Base-by-base conservation (phyloP, 768 basidiomycete species). In the Ramaria rubella region DNA sequence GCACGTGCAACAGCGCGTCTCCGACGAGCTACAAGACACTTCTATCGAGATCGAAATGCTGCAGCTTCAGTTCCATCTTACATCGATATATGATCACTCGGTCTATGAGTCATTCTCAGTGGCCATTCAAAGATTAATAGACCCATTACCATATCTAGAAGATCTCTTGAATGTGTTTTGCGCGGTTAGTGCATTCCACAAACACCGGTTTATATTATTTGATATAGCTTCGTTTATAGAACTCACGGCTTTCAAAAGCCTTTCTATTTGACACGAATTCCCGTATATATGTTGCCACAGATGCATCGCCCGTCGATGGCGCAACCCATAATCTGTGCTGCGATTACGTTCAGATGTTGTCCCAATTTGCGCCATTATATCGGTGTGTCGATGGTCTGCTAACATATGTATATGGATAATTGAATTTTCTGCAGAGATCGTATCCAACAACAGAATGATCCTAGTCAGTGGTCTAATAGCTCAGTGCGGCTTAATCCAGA, bases 31-130 rank as follows among this genome's bases (percentile, higher is more conserved):
- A 24, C 68, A 81, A 55, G 93, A 95, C 64, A 78, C 84, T 52
- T 79, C 81, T 12, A 59, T 67, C n/a, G 89, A 90, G 62, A 86
- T 84, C 61, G 86, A 87, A 62, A 82, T 87, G 59, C 77, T 90
- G 58, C 82, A 81, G 14, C 78, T 94, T 60, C 90, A 89, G 64
- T 95, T 94, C 65, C 82, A 94, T 69, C 78, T 97, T 55, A 97
- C 95, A 2, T 93, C 90, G 0, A 88, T 96, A 23, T 92, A 94
- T 65, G 93, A 98, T 67, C 89, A 94, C 61, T 85, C 91, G 2
- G 75, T 95, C 26, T 88, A 90, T 66, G 92, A 95, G 63, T 93
- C 94, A 0, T 92, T 96, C 71, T 94, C 93, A 5, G 82, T 82
- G 43, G 89, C 94, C 40, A 71, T 96, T 21, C 92, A 95, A 67